Base-by-base conservation (phyloP, 495 filamentous ascomycete species). In the Aspergillus avenaceus region DNA sequence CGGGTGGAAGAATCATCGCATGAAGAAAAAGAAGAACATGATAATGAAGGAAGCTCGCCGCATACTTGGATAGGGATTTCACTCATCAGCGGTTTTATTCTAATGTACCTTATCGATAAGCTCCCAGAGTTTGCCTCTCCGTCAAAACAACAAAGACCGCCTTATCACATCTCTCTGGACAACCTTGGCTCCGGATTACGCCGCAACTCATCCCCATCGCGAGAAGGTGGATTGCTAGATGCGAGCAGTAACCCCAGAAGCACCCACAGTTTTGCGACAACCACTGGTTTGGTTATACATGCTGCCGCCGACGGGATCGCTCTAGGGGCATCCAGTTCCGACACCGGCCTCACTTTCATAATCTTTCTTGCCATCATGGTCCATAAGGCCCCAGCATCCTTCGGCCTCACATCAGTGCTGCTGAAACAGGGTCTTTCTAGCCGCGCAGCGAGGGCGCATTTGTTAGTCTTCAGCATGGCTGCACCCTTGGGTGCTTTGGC, bases 321-420 rank as follows among this genome's bases (percentile, higher is more conserved):
- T 0, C 82, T 98, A 58, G 93, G 93, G 4, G 93, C 93, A 19
- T 93, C 89, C 0, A 85, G 83, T 16, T 77, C 84, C 14, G 82
- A 86, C 53, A 80, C 80, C 32, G 86, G 84, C 13, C 71, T 97
- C 6, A 86, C 83, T 26, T 81, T 96, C 31, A 88, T 98, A 55
- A 88, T 98, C 37, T 98, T 98, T 60, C 60, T 97, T 18, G 93
- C 93, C 5, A 95, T 98, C 50, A 91, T 98, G 87, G 78, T 97
- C 2, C 93, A 98, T 60, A 98, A 98, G 67, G 92, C 91, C 0
- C 93, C 93, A 0, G 95, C 93, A 0, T 93, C 93, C 0, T 98
- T 98, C 66, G 95, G 93, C 2, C 72, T 98, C 16, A 96, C 91
- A 0, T 88, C 89, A 9, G 81, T 97, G 5, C 69, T 98, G 36